These are phyloP conservation scores for Deinandra increscens DNA, from an alignment of 129 eudicot genomes.

Conservation along the genomic window DNA sequence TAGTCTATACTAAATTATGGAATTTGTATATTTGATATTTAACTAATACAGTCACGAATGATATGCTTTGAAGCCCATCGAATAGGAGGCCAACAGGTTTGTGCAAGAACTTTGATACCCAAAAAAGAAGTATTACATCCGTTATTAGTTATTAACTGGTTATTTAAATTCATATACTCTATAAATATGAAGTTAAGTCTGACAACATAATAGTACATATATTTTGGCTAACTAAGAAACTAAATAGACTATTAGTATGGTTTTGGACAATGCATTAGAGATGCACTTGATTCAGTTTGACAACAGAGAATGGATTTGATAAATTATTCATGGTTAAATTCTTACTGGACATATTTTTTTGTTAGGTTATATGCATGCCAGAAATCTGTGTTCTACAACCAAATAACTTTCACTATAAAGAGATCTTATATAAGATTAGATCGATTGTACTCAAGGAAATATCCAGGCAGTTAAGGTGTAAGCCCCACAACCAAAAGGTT, in stretches of 20 bases:
- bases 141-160: constrained; percentile 1
- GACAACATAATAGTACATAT: no score
- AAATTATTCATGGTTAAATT: constrained; percentile 11
- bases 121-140: constrained; percentile 9
- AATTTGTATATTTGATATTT: constrained; percentile 1
- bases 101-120: constrained; percentile 5
- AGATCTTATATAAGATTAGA: not conserved
- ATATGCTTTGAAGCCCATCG: not conserved
- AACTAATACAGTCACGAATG: constrained; percentile 4
- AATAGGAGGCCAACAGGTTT: constrained; percentile 17
- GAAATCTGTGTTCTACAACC: not conserved
- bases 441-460: not conserved
- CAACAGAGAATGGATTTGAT: not conserved
- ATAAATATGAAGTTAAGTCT: not conserved
- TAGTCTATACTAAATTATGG: not conserved
- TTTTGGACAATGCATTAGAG: not conserved
- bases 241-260: not conserved
- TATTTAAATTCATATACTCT: not conserved
- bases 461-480: no score
- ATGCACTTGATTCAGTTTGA: not conserved
- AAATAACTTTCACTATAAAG: not conserved
- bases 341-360: no score
- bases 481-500: no score
- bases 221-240: not conserved
- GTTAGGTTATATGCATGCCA: no score